Conservation (phyloP, 208 protist genomes). For the Polymyxa betae region DNA sequence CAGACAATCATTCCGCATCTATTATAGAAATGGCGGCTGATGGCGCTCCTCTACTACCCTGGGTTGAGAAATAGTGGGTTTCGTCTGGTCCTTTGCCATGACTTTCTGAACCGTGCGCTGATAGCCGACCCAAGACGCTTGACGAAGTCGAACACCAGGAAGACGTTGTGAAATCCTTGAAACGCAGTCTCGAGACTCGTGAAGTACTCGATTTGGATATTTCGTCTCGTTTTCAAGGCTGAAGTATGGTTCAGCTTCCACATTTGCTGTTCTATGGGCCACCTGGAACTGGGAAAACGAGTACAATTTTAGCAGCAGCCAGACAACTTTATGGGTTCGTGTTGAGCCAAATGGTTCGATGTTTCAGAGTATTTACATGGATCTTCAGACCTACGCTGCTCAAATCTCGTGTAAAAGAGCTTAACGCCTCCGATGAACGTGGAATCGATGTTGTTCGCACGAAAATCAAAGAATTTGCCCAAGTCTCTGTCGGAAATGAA, state of each 20-base stretch:
- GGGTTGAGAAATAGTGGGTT: conserved; percentile 43
- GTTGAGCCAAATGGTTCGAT: not conserved
- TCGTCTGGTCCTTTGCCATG: not conserved
- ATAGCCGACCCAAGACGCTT: conserved; percentile 60
- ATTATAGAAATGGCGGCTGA: too few relatives aligned
- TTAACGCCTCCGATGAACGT: conserved; percentile 99
- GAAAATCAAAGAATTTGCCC: conserved; percentile 60
- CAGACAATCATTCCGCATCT: too few relatives aligned
- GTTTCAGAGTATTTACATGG: not conserved
- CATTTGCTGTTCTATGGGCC: conserved; percentile 99
- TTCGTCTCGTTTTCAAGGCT: too few relatives aligned
- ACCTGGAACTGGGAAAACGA: conserved; percentile 98
- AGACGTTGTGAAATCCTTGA: conserved; percentile 58
- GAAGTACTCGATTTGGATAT: conserved; percentile 24
- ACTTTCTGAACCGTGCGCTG: not conserved
- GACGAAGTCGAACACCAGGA: conserved; percentile 63
- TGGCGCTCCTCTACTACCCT: too few relatives aligned
- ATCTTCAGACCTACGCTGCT: conserved; percentile 72
- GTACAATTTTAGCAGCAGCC: conserved; percentile 94
- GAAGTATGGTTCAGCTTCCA: conserved; percentile 82
- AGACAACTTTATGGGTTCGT: conserved; percentile 93
- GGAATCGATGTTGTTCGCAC: conserved; percentile 95
- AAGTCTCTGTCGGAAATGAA: conserved; percentile 42
- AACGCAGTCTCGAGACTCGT: conserved; percentile 52
- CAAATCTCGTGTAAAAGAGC: conserved; percentile 92